Evolutionary conservation across 1,284 basidiomycete genomes (phyloP).

Genomic region (Cutaneotrichosporon curvatum): DNA sequence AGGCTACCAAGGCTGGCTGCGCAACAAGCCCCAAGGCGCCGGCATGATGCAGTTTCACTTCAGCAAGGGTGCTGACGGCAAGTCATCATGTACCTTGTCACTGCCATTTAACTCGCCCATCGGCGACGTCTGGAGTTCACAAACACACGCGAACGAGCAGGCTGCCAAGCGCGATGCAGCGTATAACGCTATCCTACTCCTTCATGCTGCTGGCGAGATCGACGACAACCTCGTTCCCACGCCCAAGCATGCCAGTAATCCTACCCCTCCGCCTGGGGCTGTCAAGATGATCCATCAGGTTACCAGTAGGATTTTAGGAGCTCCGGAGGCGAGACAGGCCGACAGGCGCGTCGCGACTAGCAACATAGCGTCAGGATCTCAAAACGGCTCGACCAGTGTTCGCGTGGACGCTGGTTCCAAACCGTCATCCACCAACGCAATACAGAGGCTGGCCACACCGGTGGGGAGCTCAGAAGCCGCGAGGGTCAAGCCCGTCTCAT

Average conservation of each 20-base stretch:
- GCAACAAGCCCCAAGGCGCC: conserved; percentile 10
- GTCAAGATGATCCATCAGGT: background rate
- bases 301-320: too few relatives aligned
- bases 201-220: conserved; percentile 21
- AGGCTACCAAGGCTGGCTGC: conserved; percentile 11
- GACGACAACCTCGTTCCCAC: conserved; percentile 14
- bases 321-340: too few relatives aligned
- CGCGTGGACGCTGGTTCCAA: too few relatives aligned
- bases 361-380: too few relatives aligned
- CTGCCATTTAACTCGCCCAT: conserved; percentile 15
- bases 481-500: too few relatives aligned
- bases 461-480: too few relatives aligned
- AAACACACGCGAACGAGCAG: conserved; percentile 7
- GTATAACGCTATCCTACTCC: conserved; percentile 10
- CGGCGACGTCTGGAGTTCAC: background rate
- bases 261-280: background rate
- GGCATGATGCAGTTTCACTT: too few relatives aligned
- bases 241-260: conserved; percentile 3
- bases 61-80: background rate
- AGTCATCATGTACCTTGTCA: background rate
- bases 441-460: too few relatives aligned
- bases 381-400: too few relatives aligned
- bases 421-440: too few relatives aligned
- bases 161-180: conserved; percentile 22
- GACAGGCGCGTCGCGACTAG: too few relatives aligned